Percentiles rank a stretch among this genome's conserved stretches.
phyloP scores from a whole-genome alignment of 1,284 basidiomycete species.

The Ustilago curta region DNA sequence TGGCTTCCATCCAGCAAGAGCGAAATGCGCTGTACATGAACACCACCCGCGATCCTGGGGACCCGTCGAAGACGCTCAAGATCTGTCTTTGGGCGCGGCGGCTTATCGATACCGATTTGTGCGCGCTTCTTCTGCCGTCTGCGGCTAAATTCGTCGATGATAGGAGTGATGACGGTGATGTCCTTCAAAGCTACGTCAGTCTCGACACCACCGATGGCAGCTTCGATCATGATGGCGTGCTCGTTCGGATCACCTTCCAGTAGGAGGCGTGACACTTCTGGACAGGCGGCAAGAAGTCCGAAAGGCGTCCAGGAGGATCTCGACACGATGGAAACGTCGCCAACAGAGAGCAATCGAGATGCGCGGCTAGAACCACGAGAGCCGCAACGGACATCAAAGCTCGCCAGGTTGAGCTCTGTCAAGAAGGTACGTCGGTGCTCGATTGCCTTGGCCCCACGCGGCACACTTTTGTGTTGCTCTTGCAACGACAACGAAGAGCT shows the following conservation, averaged over 20 bases:
- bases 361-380: constrained; percentile 11
- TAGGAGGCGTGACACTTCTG: constrained; percentile 25
- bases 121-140: constrained; percentile 19
- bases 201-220: constrained; percentile 45
- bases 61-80: constrained; percentile 29
- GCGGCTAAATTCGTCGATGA: constrained; percentile 23
- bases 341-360: constrained; percentile 36
- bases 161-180: constrained; percentile 31
- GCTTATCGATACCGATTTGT: constrained; percentile 27
- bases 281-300: constrained; percentile 49
- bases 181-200: constrained; percentile 37
- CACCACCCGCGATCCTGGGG: constrained; percentile 45
- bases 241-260: constrained; percentile 64
- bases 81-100: constrained; percentile 25
- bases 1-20: constrained; percentile 47
- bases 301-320: constrained; percentile 63
- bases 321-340: constrained; percentile 29
- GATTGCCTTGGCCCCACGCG: constrained; percentile 10
- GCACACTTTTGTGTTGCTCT: not conserved
- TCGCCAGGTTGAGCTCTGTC: constrained; percentile 35
- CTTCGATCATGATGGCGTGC: constrained; percentile 46
- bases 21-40: constrained; percentile 43
- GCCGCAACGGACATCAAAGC: constrained; percentile 41
- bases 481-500: not conserved
- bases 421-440: constrained; percentile 62